Percentiles rank a stretch among this genome's conserved stretches.
Evolutionary conservation across 164 flowering plant genomes (phyloP).

Genomic region (Nymphaea thermarum): DNA sequence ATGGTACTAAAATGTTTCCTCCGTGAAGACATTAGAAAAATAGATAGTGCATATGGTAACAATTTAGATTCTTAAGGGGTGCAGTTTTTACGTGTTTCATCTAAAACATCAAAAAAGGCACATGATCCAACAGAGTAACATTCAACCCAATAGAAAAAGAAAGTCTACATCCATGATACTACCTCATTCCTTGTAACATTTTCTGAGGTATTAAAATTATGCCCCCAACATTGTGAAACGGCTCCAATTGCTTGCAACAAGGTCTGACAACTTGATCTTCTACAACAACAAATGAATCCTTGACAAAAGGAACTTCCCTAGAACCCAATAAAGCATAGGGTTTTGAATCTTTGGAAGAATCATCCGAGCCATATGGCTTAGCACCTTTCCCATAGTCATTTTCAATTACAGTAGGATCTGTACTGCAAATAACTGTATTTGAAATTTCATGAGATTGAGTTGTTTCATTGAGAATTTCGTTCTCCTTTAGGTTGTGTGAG

Average conservation of each 20-base stretch:
- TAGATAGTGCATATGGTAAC: neutral
- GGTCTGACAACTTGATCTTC: neutral
- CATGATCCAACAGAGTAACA: no score
- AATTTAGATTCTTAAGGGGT: neutral
- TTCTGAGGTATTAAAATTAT: neutral
- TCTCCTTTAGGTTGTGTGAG: neutral
- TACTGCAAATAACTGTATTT: neutral
- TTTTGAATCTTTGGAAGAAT: neutral
- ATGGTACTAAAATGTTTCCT: neutral
- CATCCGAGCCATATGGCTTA: neutral
- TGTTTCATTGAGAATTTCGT: neutral
- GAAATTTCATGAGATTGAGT: neutral
- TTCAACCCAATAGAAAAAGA: neutral
- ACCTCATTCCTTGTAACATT: neutral
- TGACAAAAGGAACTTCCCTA: neutral
- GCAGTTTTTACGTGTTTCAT: neutral
- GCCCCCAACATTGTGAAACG: neutral
- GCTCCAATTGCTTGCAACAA: neutral
- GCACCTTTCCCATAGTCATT: neutral
- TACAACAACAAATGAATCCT: neutral
- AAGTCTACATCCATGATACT: neutral
- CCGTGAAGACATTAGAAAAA: neutral
- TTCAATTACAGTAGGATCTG: neutral
- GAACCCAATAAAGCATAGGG: neutral
- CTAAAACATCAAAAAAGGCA: no score